These are phyloP conservation scores for Aspergillus pseudoterreus DNA, from an alignment of 2,329 filamentous ascomycete species.

Conservation along the genomic window DNA sequence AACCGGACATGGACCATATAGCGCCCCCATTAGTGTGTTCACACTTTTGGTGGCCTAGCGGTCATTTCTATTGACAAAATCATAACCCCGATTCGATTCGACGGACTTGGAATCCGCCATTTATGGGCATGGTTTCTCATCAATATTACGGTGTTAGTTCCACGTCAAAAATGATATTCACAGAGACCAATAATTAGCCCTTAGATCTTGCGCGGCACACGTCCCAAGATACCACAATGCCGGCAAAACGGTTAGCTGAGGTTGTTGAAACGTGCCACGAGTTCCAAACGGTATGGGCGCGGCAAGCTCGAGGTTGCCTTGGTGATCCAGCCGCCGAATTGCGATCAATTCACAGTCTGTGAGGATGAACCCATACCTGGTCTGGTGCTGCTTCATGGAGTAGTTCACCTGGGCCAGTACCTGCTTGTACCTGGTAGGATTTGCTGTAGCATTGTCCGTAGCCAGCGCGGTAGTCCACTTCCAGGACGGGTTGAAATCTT, in stretches of 20 bases:
- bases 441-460: not conserved
- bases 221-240: constrained; percentile 22
- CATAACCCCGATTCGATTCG: not conserved
- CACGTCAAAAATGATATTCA: not conserved
- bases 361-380: constrained; percentile 11
- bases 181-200: not conserved
- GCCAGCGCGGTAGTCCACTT: constrained; percentile 1
- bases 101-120: not conserved
- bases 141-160: not conserved
- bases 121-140: not conserved
- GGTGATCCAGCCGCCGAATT: constrained; percentile 11
- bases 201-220: constrained; percentile 11
- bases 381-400: constrained; percentile 13
- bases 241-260: constrained; percentile 12
- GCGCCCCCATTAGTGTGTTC: too few species aligned
- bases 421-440: constrained; percentile 6
- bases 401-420: constrained; percentile 12
- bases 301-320: constrained; percentile 15
- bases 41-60: too few species aligned
- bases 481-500: constrained; percentile 1
- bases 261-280: constrained; percentile 2
- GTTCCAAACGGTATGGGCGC: constrained; percentile 1
- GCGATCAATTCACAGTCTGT: constrained; percentile 17
- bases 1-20: too few species aligned
- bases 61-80: too few species aligned